Conservation (phyloP, 169 alveolate species). For the Eimeria tenella region DNA sequence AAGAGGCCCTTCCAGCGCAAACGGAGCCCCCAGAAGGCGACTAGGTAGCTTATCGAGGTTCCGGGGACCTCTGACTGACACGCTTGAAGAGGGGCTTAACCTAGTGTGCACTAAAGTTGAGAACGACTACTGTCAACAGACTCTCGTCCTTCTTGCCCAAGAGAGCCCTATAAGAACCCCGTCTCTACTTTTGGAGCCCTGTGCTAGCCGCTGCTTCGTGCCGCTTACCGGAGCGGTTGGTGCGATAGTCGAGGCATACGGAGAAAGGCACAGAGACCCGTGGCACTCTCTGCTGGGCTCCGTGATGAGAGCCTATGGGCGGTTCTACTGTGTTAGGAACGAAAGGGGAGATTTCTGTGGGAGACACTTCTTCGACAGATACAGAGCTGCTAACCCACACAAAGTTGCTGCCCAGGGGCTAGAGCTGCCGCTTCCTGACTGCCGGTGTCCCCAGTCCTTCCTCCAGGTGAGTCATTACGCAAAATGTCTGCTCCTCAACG, state of each 20-base stretch:
- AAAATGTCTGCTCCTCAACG: no score
- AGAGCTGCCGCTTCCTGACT: constrained; percentile 65
- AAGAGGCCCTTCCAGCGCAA: not conserved
- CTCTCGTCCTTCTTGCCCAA: constrained; percentile 81
- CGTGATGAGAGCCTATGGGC: constrained; percentile 83
- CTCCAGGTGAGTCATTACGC: constrained; percentile 54
- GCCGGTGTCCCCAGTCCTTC: constrained; percentile 77
- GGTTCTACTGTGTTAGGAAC: constrained; percentile 82
- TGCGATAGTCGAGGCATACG: constrained; percentile 81
- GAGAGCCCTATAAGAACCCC: constrained; percentile 83
- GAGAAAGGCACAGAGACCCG: constrained; percentile 82
- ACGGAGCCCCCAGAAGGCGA: constrained; percentile 64
- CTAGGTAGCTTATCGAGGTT: constrained; percentile 69
- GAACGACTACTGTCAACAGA: constrained; percentile 84
- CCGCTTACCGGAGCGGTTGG: constrained; percentile 84
- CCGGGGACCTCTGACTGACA: constrained; percentile 82
- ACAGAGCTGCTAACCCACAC: constrained; percentile 68
- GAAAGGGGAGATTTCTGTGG: constrained; percentile 83
- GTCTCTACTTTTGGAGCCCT: constrained; percentile 82
- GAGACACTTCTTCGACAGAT: constrained; percentile 79
- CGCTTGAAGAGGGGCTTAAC: constrained; percentile 80
- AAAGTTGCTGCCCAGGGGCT: constrained; percentile 73
- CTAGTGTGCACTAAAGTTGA: constrained; percentile 82
- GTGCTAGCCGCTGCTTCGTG: constrained; percentile 84
- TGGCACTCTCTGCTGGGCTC: constrained; percentile 82